phyloP scores from a whole-genome alignment of 163 green algal genomes.

The Volvox carteri region DNA sequence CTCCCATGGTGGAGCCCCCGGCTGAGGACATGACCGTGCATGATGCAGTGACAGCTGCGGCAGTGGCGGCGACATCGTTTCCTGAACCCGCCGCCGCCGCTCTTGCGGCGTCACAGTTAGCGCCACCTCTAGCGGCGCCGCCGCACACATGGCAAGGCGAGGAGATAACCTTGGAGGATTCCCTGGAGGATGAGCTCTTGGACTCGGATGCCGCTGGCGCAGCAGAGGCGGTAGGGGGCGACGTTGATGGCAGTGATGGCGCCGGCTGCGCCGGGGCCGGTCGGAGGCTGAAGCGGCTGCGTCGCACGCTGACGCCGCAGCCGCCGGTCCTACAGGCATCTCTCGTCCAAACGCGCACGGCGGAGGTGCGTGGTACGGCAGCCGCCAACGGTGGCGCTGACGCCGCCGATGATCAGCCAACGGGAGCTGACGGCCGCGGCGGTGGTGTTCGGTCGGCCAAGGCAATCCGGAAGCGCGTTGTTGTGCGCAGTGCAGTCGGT shows the following conservation, averaged over 20 bases:
- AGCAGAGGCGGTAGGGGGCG: background rate
- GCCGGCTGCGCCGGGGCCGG: background rate
- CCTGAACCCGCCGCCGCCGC: background rate
- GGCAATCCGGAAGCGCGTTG: constrained; percentile 20
- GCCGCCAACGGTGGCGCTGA: background rate
- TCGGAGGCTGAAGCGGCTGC: constrained; percentile 17
- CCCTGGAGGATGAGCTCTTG: constrained; percentile 19
- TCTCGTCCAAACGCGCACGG: background rate
- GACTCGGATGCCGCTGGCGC: background rate
- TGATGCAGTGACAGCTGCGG: background rate
- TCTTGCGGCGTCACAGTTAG: background rate
- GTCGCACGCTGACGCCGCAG: background rate
- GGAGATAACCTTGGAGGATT: background rate
- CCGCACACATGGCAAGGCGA: background rate
- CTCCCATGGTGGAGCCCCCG: no score
- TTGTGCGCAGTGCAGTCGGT: constrained; percentile 2
- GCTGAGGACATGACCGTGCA: background rate
- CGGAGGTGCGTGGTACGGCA: background rate
- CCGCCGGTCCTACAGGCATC: background rate
- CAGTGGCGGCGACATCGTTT: background rate
- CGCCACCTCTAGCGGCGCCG: background rate
- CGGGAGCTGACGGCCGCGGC: background rate
- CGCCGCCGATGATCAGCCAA: background rate
- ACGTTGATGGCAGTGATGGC: background rate
- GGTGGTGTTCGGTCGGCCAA: background rate